A percentile compares a stretch with the other conserved stretches of the same genome.
Evolutionary conservation across 225 moss, liverwort and hornwort genomes (phyloP).

Genomic region (Sphagnum tenellum): DNA sequence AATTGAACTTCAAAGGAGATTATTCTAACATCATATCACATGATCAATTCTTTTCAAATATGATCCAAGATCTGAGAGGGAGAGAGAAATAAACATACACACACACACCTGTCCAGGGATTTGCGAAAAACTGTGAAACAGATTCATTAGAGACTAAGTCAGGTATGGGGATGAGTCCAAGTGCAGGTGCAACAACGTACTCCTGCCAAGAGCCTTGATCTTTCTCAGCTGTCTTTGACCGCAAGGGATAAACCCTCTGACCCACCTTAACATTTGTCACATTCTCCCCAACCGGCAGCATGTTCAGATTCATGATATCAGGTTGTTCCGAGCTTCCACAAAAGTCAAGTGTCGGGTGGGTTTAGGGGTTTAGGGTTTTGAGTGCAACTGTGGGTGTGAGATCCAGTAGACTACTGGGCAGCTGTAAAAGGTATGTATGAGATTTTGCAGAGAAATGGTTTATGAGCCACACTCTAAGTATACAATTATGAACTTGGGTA

Average conservation of each 20-base stretch:
- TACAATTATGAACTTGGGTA: neutral
- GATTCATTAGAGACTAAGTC: slow-evolving; percentile 9
- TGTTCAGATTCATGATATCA: neutral
- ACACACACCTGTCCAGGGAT: slow-evolving; percentile 11
- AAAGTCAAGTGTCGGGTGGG: no score
- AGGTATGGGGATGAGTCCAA: slow-evolving; percentile 7
- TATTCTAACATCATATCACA: no score
- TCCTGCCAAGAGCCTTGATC: slow-evolving; percentile 25
- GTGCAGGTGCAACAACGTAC: slow-evolving; percentile 3
- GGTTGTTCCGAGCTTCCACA: neutral
- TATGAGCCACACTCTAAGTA: neutral
- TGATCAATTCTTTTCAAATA: no score
- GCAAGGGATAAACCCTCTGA: slow-evolving; percentile 26
- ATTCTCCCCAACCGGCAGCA: slow-evolving; percentile 19
- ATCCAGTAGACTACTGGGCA: no score
- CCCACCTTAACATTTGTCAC: slow-evolving; percentile 18
- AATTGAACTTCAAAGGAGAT: no score
- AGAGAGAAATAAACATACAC: no score
- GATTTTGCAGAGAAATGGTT: no score
- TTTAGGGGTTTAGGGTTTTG: neutral
- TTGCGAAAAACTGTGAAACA: slow-evolving; percentile 6
- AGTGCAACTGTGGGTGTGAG: no score
- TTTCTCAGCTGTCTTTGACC: slow-evolving; percentile 13
- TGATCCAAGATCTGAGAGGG: no score
- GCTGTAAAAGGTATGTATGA: no score